A percentile compares a stretch with the other conserved stretches of the same genome.
These are phyloP conservation scores for Coemansia sp. DNA, from an alignment of 192 early-diverging fungal genomes.

Conservation along the genomic window DNA sequence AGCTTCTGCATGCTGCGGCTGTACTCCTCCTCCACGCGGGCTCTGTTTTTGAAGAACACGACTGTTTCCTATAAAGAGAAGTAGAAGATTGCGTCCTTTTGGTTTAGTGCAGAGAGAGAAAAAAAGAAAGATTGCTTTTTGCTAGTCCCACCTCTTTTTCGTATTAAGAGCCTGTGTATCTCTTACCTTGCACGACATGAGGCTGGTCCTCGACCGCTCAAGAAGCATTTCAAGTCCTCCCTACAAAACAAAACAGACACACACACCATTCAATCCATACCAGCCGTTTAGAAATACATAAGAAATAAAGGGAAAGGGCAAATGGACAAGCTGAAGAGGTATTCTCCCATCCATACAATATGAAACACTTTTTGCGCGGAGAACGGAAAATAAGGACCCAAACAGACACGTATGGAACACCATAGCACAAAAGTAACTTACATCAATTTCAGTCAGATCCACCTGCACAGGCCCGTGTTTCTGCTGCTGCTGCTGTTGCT, in stretches of 20 bases:
- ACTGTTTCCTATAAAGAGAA: conserved; percentile 56
- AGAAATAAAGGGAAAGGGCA: background rate
- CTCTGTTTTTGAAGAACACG: conserved; percentile 83
- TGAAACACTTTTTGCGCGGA: background rate
- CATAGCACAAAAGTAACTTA: conserved; percentile 6
- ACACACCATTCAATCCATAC: background rate
- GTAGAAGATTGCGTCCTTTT: background rate
- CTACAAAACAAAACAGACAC: conserved; percentile 10
- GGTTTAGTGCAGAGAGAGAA: background rate
- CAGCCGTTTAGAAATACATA: background rate
- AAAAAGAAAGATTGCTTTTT: too few relatives aligned
- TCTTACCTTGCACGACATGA: conserved; percentile 50
- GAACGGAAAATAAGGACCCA: background rate
- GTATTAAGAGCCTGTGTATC: background rate
- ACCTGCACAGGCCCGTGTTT: conserved; percentile 26
- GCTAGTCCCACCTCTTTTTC: too few relatives aligned
- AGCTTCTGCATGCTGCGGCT: conserved; percentile 78
- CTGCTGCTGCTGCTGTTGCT: conserved; percentile 11
- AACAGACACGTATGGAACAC: background rate
- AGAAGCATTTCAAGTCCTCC: conserved; percentile 46
- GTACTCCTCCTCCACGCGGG: conserved; percentile 91
- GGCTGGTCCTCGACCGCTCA: conserved; percentile 49
- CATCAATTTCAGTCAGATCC: conserved; percentile 54
- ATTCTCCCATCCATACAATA: background rate
- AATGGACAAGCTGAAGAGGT: background rate